These are phyloP conservation scores for Neurospora tetrasperma DNA, from an alignment of 495 filamentous ascomycete genomes.

Conservation along the genomic window DNA sequence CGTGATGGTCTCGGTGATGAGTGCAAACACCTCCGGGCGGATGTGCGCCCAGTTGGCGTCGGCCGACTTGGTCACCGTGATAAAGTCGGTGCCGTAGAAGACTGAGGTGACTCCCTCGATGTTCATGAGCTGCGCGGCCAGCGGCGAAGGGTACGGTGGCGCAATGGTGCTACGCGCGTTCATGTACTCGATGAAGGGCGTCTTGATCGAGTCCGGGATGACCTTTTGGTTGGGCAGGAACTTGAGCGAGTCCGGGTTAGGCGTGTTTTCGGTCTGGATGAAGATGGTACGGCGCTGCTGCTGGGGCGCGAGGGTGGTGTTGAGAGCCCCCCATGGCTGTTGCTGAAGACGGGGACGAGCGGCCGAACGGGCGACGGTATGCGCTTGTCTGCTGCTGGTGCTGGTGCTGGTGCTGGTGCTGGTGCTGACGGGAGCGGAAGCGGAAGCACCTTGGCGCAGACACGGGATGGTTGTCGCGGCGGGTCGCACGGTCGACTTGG, in stretches of 20 bases:
- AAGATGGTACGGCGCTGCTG: constrained; percentile 62
- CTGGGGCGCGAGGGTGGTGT: background rate
- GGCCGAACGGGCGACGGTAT: constrained; percentile 7
- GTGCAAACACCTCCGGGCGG: constrained; percentile 86
- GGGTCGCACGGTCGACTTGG: constrained; percentile 7
- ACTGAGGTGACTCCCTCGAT: constrained; percentile 86
- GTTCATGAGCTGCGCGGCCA: constrained; percentile 79
- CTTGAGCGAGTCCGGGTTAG: constrained; percentile 86
- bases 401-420: constrained; percentile 4
- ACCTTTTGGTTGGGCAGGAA: constrained; percentile 83
- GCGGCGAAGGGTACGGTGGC: constrained; percentile 83
- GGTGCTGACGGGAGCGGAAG: constrained; percentile 12
- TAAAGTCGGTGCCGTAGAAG: constrained; percentile 94
- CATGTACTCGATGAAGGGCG: constrained; percentile 83
- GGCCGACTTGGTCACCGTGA: constrained; percentile 85
- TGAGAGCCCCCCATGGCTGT: constrained; percentile 14
- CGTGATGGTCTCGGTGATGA: constrained; percentile 86
- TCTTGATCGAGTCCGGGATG: constrained; percentile 58
- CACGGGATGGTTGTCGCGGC: constrained; percentile 2
- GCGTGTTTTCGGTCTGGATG: constrained; percentile 92
- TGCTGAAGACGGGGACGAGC: background rate
- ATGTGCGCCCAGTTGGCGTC: constrained; percentile 89
- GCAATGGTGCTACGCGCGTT: constrained; percentile 78
- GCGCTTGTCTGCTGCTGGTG: constrained; percentile 12
- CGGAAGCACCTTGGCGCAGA: constrained; percentile 13